Evolutionary conservation across 208 protist genomes (phyloP), one percentile per base, ranked within the genome.

Genomic region (Leishmania guyanensis): DNA sequence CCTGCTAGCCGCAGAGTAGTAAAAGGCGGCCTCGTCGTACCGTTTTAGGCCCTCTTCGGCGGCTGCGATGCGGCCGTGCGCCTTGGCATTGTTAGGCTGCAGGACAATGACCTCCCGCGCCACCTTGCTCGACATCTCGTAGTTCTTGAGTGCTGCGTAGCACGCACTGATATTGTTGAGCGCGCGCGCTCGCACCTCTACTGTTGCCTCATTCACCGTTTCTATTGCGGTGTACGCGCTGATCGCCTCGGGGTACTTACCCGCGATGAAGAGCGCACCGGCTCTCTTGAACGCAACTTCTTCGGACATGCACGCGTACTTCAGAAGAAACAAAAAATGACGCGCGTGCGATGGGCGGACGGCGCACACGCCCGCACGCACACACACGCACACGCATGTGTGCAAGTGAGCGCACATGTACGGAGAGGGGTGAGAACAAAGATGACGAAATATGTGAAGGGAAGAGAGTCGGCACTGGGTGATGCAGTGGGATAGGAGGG

Each of bases 131-230:
- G 94, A 89, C 17, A 84, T 90, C 16, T 64, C 43, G 78, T 91
- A 97, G 77, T 94, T 83, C 39, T 90, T 71, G 51, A 89, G 48
- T 17, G 90, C 83, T 16, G 92, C 93, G 76, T 94, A 93, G 78
- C 94, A 97, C 0, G 88, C 92, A 72, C 94, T 97, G 58, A 92
- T 86, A 81, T 97, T 97, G 83, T 89, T 95, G 46, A 91, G 81
- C 5, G 93, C 94, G 5, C 94, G 91, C 9, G 90, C 86, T 51
- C 87, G 84, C 54, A 92, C 84, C 17, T 62, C 74, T 17, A 26
- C 50, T 46, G 87, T 69, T 51, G 83, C 75, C 5, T 9, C 39
- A 26, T 76, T 20, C 54, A 80, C 16, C 20, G 80, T 69, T 43
- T 78, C 84, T 54, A 97, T 90, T 29, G 53, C 64, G 2, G 75